Evolutionary conservation across 1,284 basidiomycete genomes (phyloP).

Genomic region (Malassezia cuniculi): DNA sequence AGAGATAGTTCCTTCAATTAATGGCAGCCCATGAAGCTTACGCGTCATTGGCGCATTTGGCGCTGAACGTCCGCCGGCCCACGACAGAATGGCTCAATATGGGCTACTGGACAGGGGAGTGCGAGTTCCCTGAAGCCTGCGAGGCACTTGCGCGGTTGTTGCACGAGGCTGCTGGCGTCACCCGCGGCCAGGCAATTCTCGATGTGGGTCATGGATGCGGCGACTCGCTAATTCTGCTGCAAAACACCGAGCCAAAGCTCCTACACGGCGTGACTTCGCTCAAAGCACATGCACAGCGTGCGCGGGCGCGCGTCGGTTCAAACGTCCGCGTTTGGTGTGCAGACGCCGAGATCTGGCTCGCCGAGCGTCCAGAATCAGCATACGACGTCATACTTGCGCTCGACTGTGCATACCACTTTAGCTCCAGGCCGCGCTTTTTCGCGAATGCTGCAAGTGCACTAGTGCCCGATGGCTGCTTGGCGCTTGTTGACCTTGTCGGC

Average conservation of each 20-base stretch:
- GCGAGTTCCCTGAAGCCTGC: conserved; percentile 10
- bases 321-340: conserved; percentile 20
- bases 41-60: conserved; percentile 6
- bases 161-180: conserved; percentile 18
- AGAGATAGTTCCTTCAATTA: too few species aligned
- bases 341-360: conserved; percentile 23
- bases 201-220: conserved; percentile 41
- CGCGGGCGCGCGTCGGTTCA: conserved; percentile 10
- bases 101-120: conserved; percentile 21
- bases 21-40: conserved; percentile 11
- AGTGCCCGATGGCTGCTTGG: conserved; percentile 24
- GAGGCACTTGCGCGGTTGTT: conserved; percentile 21
- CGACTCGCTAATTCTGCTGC: conserved; percentile 33
- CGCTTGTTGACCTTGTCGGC: conserved; percentile 29
- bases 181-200: conserved; percentile 18
- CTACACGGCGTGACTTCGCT: conserved; percentile 38
- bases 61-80: conserved; percentile 14
- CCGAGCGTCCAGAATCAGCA: background rate
- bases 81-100: conserved; percentile 35
- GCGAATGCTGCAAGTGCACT: conserved; percentile 17
- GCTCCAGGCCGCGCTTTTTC: conserved; percentile 23
- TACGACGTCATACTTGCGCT: conserved; percentile 39
- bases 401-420: conserved; percentile 43
- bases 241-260: conserved; percentile 12
- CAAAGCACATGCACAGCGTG: conserved; percentile 19